Evolutionary conservation across 2,329 filamentous ascomycete species (phyloP), one percentile per base, ranked within the genome.

Genomic region (Metarhizium sp.): DNA sequence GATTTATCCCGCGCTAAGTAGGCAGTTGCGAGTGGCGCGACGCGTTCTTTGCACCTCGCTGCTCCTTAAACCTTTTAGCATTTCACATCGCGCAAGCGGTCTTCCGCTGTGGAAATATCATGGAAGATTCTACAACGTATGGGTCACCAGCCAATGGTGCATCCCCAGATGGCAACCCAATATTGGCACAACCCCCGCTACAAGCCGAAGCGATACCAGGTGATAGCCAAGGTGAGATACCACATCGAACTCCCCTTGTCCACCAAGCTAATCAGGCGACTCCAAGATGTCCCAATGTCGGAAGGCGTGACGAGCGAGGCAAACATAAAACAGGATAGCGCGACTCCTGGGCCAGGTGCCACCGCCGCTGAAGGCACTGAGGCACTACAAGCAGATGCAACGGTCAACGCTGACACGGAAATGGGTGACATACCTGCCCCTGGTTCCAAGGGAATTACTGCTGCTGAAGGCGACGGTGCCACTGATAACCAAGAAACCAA

Each of bases 341-440:
- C 78, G 43, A 81, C 82, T 36, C 77, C 79, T 52, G 81, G 79
- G 20, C 76, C 80, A 52, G 81, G 78, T n/a, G 78, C 82, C 58
- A 76, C 75, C 59, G 75, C 70, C 55, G 63, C 65, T 51, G 74
- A 73, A 58, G 84, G 87, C 66, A 87, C 85, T 45, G 77, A 81
- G 58, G 85, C 78, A 51, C 84, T 84, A 40, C 42, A 58, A 45
- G 52, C 64, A 56, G 82, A 88, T 63, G 80, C 80, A 59, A 79
- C 77, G 54, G 75, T 79, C 59, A 79, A 73, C 59, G 86, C 87
- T 62, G 89, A 94, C 66, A 87, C 91, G 67, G 89, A 92, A 63
- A 92, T 92, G 88, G 86, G 80, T 57, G 88, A 88, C 61, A 82
- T 75, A 57, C 75, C 75, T 48, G 73, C 77, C 49, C 76, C 78